Conservation (phyloP, 2,329 filamentous ascomycete genomes). For the Monascus ruber region DNA sequence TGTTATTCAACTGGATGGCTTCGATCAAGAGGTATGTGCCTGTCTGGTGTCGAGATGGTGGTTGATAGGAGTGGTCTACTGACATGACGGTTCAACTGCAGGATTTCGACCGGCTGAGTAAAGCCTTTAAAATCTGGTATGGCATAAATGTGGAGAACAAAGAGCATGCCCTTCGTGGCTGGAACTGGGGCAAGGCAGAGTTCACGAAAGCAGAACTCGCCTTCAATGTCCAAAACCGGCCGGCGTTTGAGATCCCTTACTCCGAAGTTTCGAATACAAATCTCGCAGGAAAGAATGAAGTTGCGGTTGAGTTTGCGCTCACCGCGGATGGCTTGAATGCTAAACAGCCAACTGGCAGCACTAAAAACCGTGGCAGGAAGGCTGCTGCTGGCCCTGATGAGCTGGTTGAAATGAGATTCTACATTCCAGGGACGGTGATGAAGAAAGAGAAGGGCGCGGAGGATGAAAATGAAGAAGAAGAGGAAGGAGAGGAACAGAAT, state of each 20-base stretch:
- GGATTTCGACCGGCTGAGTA: slow-evolving; percentile 81
- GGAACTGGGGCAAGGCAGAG: slow-evolving; percentile 99
- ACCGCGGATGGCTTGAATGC: slow-evolving; percentile 61
- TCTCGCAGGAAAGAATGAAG: slow-evolving; percentile 91
- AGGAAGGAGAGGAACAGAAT: slow-evolving; percentile 70
- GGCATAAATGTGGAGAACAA: slow-evolving; percentile 83
- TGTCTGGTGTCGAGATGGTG: too few species aligned
- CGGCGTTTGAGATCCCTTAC: slow-evolving; percentile 93
- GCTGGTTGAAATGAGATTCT: slow-evolving; percentile 97
- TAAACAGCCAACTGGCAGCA: slow-evolving; percentile 58
- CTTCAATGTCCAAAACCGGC: slow-evolving; percentile 94
- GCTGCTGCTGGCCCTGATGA: slow-evolving; percentile 82
- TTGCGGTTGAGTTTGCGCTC: slow-evolving; percentile 85
- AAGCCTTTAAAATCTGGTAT: slow-evolving; percentile 98
- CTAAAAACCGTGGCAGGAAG: slow-evolving; percentile 69
- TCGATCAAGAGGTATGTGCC: slow-evolving; percentile 61
- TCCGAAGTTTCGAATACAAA: slow-evolving; percentile 97
- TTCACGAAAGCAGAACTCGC: slow-evolving; percentile 89
- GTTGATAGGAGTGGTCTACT: slow-evolving; percentile 3
- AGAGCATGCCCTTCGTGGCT: slow-evolving; percentile 88
- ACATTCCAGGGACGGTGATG: slow-evolving; percentile 82
- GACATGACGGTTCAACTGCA: slow-evolving; percentile 21
- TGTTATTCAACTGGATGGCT: slow-evolving; percentile 88
- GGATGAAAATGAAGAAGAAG: slow-evolving; percentile 48
- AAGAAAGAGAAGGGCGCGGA: slow-evolving; percentile 59